phyloP scores from a whole-genome alignment of 805 yeast species.

The Candida loeiensis region DNA sequence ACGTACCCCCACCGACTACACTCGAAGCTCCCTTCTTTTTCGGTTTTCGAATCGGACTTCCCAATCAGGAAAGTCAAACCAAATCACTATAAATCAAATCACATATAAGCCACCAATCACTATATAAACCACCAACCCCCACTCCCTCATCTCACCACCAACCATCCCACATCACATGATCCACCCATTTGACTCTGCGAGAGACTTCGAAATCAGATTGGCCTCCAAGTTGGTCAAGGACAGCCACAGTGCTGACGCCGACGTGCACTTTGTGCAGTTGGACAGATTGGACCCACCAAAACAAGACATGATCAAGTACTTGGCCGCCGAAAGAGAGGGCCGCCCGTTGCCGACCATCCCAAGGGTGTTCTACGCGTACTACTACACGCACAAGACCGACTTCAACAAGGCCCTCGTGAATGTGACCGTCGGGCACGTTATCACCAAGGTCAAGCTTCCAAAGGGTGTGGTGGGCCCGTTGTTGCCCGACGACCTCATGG shows the following conservation, averaged over 20 bases:
- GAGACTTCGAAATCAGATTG: constrained; percentile 54
- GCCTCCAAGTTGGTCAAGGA: constrained; percentile 62
- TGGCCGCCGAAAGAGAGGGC: constrained; percentile 60
- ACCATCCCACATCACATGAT: constrained; percentile 5
- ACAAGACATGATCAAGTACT: constrained; percentile 59
- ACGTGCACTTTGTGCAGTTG: constrained; percentile 61
- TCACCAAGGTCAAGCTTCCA: constrained; percentile 53
- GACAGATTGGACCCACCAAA: constrained; percentile 80
- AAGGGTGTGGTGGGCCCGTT: constrained; percentile 69
- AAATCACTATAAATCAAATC: no score
- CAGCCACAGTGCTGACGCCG: constrained; percentile 46
- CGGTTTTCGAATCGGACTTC: neutral
- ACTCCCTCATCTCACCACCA: neutral
- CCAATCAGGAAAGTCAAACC: neutral
- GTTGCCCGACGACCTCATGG: constrained; percentile 59
- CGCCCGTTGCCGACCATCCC: constrained; percentile 54
- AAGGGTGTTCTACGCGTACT: constrained; percentile 66
- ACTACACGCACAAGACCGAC: constrained; percentile 46
- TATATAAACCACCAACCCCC: neutral
- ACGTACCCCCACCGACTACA: no score
- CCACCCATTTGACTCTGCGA: constrained; percentile 60
- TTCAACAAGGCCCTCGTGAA: constrained; percentile 74
- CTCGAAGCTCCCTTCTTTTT: no score
- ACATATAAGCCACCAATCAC: no score
- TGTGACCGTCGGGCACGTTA: constrained; percentile 56